phyloP scores from a whole-genome alignment of 371 early-diverging fungal species.

The Rhizomucor miehei region DNA sequence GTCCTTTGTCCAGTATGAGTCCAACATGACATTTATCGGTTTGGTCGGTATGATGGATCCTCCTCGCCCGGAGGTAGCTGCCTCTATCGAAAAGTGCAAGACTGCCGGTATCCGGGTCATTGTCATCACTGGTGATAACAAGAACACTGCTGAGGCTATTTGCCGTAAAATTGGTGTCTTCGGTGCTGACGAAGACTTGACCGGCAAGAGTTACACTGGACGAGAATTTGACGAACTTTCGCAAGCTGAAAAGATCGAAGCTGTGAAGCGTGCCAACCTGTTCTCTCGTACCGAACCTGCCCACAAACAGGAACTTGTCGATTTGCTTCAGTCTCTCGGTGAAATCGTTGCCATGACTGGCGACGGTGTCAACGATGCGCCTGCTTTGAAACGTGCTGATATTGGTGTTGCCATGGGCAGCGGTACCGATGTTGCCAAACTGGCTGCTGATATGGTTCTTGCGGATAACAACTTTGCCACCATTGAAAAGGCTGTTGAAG shows the following conservation, averaged over 20 bases:
- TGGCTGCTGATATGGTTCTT: conserved; percentile 97
- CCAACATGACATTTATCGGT: conserved; percentile 88
- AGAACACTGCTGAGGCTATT: conserved; percentile 93
- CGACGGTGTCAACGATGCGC: conserved; percentile 99
- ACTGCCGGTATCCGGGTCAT: conserved; percentile 96
- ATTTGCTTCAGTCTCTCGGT: conserved; percentile 82
- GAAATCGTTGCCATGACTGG: conserved; percentile 99
- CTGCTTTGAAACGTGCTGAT: conserved; percentile 96
- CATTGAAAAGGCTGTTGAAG: conserved; percentile 94
- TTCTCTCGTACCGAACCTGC: conserved; percentile 95
- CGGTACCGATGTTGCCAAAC: conserved; percentile 97
- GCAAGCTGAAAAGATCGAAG: conserved; percentile 65
- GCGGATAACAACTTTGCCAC: conserved; percentile 98
- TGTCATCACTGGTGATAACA: conserved; percentile 98
- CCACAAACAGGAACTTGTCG: conserved; percentile 93
- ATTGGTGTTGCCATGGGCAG: conserved; percentile 98
- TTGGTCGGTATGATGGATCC: conserved; percentile 96
- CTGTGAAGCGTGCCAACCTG: conserved; percentile 74
- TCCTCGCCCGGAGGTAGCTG: conserved; percentile 91
- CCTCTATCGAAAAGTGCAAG: conserved; percentile 79
- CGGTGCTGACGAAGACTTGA: conserved; percentile 62
- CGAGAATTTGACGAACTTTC: conserved; percentile 89
- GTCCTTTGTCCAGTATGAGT: conserved; percentile 69
- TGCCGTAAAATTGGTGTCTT: conserved; percentile 94
- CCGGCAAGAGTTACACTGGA: conserved; percentile 85